These are phyloP conservation scores for Fusarium secorum DNA, from an alignment of 2,329 filamentous ascomycete species.

Conservation along the genomic window DNA sequence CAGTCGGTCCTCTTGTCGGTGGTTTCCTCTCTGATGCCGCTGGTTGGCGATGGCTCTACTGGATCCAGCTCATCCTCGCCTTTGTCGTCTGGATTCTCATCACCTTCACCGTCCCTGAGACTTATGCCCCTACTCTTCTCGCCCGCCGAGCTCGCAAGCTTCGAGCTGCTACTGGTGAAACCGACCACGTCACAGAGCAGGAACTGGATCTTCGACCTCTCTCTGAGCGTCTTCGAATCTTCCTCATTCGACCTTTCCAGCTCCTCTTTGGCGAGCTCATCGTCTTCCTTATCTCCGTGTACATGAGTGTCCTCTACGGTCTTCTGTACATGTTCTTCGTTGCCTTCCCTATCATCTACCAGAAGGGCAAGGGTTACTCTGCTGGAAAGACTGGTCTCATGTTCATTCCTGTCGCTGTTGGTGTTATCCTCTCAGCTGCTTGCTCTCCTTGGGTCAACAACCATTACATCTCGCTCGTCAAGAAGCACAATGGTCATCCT, in stretches of 20 bases:
- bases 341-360: conserved; percentile 75
- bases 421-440: conserved; percentile 71
- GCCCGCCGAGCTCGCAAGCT: conserved; percentile 74
- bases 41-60: conserved; percentile 87
- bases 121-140: conserved; percentile 83
- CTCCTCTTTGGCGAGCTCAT: conserved; percentile 86
- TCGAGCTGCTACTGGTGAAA: conserved; percentile 71
- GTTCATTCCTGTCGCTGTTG: conserved; percentile 85
- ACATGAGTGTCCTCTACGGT: conserved; percentile 85
- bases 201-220: conserved; percentile 79
- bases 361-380: conserved; percentile 80
- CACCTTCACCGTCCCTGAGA: conserved; percentile 89
- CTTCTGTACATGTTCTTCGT: conserved; percentile 81
- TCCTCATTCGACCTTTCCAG: conserved; percentile 84
- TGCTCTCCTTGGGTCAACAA: conserved; percentile 80
- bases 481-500: conserved; percentile 73
- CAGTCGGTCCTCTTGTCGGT: conserved; percentile 75
- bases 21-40: conserved; percentile 75
- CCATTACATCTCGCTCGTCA: conserved; percentile 74
- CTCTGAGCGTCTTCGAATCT: conserved; percentile 72
- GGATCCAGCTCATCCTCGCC: conserved; percentile 82
- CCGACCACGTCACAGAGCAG: conserved; percentile 77
- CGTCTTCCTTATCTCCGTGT: conserved; percentile 82
- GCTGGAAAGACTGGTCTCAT: conserved; percentile 80
- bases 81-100: conserved; percentile 76